Evolutionary conservation across 1,284 basidiomycete species (phyloP).

Genomic region (Phlebopus sp.): DNA sequence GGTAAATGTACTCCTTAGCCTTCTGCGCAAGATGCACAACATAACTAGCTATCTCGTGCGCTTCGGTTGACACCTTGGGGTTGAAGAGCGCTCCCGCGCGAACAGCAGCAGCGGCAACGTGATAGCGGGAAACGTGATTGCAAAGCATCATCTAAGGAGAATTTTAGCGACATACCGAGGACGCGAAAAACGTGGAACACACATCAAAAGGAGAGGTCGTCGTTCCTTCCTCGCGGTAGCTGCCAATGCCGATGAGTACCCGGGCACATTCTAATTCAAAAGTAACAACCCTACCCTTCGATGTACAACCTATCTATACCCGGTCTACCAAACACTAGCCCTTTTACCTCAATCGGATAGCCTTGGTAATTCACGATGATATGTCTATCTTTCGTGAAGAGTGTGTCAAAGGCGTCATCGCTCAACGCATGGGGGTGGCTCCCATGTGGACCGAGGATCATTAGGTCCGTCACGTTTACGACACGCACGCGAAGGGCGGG

Average conservation of each 20-base stretch:
- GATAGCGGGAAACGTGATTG: constrained; percentile 63
- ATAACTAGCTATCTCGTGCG: constrained; percentile 50
- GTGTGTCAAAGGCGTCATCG: constrained; percentile 58
- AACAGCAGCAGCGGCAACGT: constrained; percentile 59
- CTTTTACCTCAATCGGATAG: constrained; percentile 67
- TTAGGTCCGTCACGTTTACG: constrained; percentile 79
- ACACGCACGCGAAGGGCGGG: constrained; percentile 73
- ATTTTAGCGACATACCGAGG: constrained; percentile 5
- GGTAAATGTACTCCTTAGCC: constrained; percentile 53
- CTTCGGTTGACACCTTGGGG: constrained; percentile 47
- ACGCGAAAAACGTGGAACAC: constrained; percentile 13
- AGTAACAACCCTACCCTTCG: constrained; percentile 43
- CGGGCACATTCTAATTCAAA: constrained; percentile 34
- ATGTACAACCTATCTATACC: constrained; percentile 50
- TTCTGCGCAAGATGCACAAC: constrained; percentile 55
- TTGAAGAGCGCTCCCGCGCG: constrained; percentile 51
- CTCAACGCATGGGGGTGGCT: constrained; percentile 77
- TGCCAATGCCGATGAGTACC: constrained; percentile 47
- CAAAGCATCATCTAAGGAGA: constrained; percentile 60
- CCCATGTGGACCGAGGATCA: constrained; percentile 69
- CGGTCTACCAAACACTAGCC: constrained; percentile 58
- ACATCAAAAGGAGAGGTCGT: constrained; percentile 69
- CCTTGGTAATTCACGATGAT: constrained; percentile 87
- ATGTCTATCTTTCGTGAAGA: constrained; percentile 71
- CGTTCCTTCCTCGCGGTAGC: constrained; percentile 68